Evolutionary conservation across 331 rosid genomes (phyloP), one percentile per base, ranked within the genome.

Genomic region (Acacia concinna): DNA sequence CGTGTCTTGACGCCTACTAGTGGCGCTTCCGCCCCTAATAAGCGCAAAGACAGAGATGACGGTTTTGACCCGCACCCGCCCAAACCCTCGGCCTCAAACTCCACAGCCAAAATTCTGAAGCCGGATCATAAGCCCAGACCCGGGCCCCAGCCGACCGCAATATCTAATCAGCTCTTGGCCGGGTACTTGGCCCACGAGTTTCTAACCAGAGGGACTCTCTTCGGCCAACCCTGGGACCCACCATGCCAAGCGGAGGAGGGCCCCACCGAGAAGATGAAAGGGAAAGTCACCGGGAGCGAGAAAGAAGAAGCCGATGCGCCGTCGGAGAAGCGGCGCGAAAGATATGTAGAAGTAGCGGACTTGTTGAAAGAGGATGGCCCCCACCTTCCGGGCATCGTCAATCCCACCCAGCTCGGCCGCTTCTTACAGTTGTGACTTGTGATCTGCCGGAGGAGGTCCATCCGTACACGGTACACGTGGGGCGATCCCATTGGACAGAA

Each of bases 121-220:
- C 85, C 86, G 44, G 80, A 84, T 54, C 41, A 1, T 20, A 81
- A 81, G 74, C 71, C 87, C 20, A 67, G n/a, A 56, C 44, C 71
- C 72, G 83, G 63, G 34, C 43, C 66, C 1, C 84, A 41, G 74
- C 84, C 67, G 71, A 3, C 84, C 15, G 30, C 54, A 8, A 25
- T 49, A 3, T 71, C 93, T n/a, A 89, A 86, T 66, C 92, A 88
- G 20, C 82, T 92, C 20, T 38, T 95, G n/a, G 99, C 97, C 21
- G 97, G 99, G 32, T 95, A 88, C 84, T 76, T 92, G 84, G 99
- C 99, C 20, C 99, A 95, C 83, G 99, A 95, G 75, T 93, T 81
- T 60, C 97, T 95, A 56, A 87, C 89, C 6, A 88, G 52, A 14
- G 98, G 99, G 10, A 91, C 96, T 14, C 90, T 95, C 3, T 68